Base-by-base conservation (phyloP, 176 grass and related monocot species). In the Metroxylon sagu region DNA sequence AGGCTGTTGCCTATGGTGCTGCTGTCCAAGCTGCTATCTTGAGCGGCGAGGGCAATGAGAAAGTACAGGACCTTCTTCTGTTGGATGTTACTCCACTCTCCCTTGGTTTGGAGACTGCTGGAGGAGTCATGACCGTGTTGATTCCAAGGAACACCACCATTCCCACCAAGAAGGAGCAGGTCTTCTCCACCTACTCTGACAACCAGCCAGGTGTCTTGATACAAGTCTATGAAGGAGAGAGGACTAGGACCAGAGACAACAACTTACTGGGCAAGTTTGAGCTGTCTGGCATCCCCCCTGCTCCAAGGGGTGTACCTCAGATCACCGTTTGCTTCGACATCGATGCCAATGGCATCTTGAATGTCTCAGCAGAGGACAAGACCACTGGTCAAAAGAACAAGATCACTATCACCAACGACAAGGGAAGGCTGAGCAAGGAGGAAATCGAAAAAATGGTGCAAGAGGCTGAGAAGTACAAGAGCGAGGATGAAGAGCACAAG, bases 391-490 rank as follows among this genome's bases (percentile, higher is more conserved):
- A 89, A 69, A 95, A 89, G 89, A 95, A 83, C 65, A 95, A 95
- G 69, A 95, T 95, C 72, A 95, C 85, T 16, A 95, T 95, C 48
- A 95, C 89, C 49, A 95, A 95, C 21, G 85, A 89, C 69, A 89
- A 95, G 72, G 89, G 85, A 0, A 67, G 89, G 2, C 69, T 95
- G 12, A 95, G 82, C 68, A 85, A 95, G 81, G 85, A 89, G 57
- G 89, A 95, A 12, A 89, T 85, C 2, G 85, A 89, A 73, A 89
- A 89, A 78, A 95, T 95, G 89, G 89, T 95, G 43, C 89, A 95
- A 62, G 89, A 95, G 72, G 85, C 85, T 0, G 89, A 95, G 78
- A 95, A 82, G 68, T 95, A 95, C 72, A 95, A 89, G 85, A 29
- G 82, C 0, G 89, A 95, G 71, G 85, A 89, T 49, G 89, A 95